Evolutionary conservation across 306 rosid genomes (phyloP), one percentile per base, ranked within the genome.

Genomic region (Boehmeria nivea): DNA sequence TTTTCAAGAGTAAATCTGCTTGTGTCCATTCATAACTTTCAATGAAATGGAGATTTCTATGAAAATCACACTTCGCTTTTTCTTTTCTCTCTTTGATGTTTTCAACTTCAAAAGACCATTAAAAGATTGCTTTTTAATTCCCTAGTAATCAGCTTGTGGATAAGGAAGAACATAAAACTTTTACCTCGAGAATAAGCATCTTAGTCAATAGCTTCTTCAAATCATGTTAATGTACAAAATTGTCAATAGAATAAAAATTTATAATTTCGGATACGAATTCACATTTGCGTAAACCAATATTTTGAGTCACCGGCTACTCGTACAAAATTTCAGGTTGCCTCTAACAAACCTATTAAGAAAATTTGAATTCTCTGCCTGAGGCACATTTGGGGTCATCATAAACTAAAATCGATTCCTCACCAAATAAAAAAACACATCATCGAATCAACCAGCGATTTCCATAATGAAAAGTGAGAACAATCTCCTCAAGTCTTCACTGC

Each of bases 1-100:
- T 73, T 65, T 57, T 76, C 20, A 67, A 65, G 58, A 67, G 72
- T 47, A 82, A 81, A 67, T 84, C 83, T 76, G 53, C 80, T 50
- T 75, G 52, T 70, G 81, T 84, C 5, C 70, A 57, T 36, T 80
- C 83, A 50, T 34, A 57, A 59, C 24, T 12, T 44, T 28, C 2
- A 31, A 31, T 31, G 36, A 31, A 31, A 10, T 4, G 5, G 36
- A 31, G 36, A 31, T 31, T 31, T 31, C 2, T 31, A 31, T 4
- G 36, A 31, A 31, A 31, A 2, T 6, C n/a, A n/a, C n/a, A n/a
- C n/a, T n/a, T n/a, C n/a, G n/a, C n/a, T n/a, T n/a, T 31, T 31
- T 64, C 17, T 24, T 22, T 21, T 50, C 21, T 16, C 40, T 11
- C 18, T 51, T 53, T 37, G 13, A 1, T 33, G 9, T 33, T 21